A percentile compares a stretch with the other conserved stretches of the same genome.
Conservation (phyloP, 495 filamentous ascomycete genomes). For the Neurospora cerealis region DNA sequence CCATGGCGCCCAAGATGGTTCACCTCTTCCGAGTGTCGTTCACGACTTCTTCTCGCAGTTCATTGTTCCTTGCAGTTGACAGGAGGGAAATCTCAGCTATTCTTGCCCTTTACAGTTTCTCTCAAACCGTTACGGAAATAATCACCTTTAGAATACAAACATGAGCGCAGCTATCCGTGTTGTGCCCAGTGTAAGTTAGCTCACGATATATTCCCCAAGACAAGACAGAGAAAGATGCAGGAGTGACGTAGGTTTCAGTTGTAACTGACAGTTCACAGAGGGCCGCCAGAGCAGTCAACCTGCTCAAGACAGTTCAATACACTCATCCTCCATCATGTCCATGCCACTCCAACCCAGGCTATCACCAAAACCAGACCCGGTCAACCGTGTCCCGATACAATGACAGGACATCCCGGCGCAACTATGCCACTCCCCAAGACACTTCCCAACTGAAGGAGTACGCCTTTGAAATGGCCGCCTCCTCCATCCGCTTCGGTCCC, state of each 20-base stretch:
- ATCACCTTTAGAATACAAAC: neutral
- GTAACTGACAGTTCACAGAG: slow-evolving; percentile 33
- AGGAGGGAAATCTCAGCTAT: neutral
- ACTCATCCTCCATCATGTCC: slow-evolving; percentile 84
- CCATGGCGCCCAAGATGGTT: neutral
- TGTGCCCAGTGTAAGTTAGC: slow-evolving; percentile 36
- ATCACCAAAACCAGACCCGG: slow-evolving; percentile 46
- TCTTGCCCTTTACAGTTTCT: neutral
- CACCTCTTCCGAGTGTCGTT: neutral
- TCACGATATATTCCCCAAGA: neutral
- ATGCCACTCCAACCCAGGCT: slow-evolving; percentile 77
- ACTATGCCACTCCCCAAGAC: slow-evolving; percentile 64
- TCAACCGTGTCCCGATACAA: slow-evolving; percentile 27
- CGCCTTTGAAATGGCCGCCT: slow-evolving; percentile 96
- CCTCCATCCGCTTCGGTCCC: slow-evolving; percentile 84
- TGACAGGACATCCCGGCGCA: slow-evolving; percentile 22
- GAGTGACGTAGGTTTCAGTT: neutral
- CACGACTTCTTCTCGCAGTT: neutral
- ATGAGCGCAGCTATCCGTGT: slow-evolving; percentile 50
- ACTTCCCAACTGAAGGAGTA: slow-evolving; percentile 76
- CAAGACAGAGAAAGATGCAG: neutral
- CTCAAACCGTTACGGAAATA: neutral
- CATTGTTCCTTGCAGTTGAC: neutral
- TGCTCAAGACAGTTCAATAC: slow-evolving; percentile 83
- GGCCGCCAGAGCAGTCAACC: slow-evolving; percentile 65